These are phyloP conservation scores for Pelargonium fulgidum DNA, from an alignment of 441 rosid genomes.

Conservation along the genomic window DNA sequence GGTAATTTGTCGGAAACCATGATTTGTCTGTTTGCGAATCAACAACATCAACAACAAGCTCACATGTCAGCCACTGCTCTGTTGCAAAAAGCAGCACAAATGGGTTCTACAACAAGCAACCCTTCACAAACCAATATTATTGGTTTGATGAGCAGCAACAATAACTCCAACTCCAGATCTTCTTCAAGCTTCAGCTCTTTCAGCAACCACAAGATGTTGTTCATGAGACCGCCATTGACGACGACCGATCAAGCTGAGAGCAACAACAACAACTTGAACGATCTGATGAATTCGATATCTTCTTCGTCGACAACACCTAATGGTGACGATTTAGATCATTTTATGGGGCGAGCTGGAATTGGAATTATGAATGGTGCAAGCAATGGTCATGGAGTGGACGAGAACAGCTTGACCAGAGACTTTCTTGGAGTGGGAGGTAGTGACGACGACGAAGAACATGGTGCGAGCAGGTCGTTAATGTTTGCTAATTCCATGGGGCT, in stretches of 20 bases:
- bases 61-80: slow-evolving; percentile 76
- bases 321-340: no score
- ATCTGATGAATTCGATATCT: slow-evolving; percentile 20
- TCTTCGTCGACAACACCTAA: slow-evolving; percentile 5
- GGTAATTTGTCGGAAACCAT: slow-evolving; percentile 26
- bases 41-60: slow-evolving; percentile 12
- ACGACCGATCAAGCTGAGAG: no score
- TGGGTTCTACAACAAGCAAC: slow-evolving; percentile 47
- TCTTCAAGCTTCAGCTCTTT: no score
- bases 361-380: no score
- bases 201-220: no score
- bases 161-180: no score
- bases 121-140: not conserved
- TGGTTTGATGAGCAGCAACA: no score
- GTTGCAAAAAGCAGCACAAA: slow-evolving; percentile 26
- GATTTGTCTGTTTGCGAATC: slow-evolving; percentile 28
- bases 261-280: slow-evolving; percentile 19
- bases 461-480: not conserved
- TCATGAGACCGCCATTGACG: no score
- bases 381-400: no score
- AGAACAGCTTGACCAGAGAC: slow-evolving; percentile 27
- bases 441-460: slow-evolving; percentile 12
- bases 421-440: slow-evolving; percentile 48
- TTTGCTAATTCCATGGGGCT: no score
- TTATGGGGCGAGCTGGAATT: no score